Percentiles rank a stretch among this genome's conserved stretches.
Evolutionary conservation across 2,329 filamentous ascomycete species (phyloP).

Genomic region (Colletotrichum sp.): DNA sequence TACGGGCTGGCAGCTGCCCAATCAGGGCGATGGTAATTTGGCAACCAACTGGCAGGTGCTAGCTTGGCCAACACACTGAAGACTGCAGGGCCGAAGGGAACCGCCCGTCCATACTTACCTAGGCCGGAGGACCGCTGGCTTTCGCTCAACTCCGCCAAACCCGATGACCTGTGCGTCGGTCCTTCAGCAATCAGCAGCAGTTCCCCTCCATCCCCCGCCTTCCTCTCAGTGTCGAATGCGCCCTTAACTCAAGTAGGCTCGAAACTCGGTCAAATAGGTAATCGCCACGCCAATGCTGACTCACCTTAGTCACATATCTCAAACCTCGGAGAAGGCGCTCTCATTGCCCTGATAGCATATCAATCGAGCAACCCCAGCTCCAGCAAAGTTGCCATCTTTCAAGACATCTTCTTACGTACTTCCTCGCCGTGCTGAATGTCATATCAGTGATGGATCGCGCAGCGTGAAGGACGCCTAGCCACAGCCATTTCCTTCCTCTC

Average conservation of each 20-base stretch:
- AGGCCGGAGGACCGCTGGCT: neutral
- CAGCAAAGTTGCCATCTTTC: neutral
- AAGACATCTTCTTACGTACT: neutral
- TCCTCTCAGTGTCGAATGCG: neutral
- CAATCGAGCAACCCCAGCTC: neutral
- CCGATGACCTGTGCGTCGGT: slow-evolving; percentile 9
- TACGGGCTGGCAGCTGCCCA: neutral
- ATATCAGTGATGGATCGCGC: neutral
- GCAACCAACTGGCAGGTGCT: neutral
- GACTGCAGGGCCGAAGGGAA: neutral
- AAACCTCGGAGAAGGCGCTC: slow-evolving; percentile 6
- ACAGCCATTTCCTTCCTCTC: neutral
- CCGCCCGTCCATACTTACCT: neutral
- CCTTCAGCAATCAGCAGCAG: neutral
- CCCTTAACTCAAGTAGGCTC: neutral
- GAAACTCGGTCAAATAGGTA: neutral
- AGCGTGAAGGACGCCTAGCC: neutral
- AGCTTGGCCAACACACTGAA: neutral
- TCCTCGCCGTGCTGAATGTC: neutral
- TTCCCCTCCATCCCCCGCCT: neutral
- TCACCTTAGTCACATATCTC: slow-evolving; percentile 1
- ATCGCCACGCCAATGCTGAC: slow-evolving; percentile 19
- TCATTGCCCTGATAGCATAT: neutral
- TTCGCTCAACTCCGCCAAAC: neutral
- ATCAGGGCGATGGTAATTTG: neutral